Percentiles rank a stretch among this genome's conserved stretches.
phyloP scores from a whole-genome alignment of 306 rosid genomes.

The Inga oerstediana region DNA sequence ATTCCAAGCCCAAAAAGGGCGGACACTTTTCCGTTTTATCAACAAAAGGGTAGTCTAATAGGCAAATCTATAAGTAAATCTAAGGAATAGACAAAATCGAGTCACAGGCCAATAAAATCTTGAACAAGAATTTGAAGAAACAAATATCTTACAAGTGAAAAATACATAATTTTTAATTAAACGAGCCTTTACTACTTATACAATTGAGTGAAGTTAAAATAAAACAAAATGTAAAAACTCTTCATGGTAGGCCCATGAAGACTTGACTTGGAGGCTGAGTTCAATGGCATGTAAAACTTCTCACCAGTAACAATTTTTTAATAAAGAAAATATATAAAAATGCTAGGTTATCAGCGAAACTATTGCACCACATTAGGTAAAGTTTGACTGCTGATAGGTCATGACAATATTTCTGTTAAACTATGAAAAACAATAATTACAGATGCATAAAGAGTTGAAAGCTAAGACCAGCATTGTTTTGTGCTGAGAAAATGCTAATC shows the following conservation, averaged over 20 bases:
- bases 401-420: background rate
- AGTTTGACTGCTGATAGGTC: background rate
- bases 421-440: background rate
- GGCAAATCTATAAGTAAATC: constrained; percentile 11
- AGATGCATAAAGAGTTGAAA: background rate
- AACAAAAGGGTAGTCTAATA: background rate
- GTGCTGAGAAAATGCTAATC: background rate
- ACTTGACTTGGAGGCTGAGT: background rate
- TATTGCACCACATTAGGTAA: background rate
- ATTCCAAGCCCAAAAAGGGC: background rate
- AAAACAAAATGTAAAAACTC: background rate
- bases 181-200: background rate
- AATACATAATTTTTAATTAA: background rate
- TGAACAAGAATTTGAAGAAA: background rate
- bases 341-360: background rate
- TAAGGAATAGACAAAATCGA: background rate
- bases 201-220: background rate
- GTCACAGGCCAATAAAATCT: background rate
- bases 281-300: background rate
- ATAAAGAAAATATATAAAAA: too few relatives aligned
- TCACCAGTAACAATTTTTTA: background rate
- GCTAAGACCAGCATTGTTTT: background rate
- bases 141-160: background rate
- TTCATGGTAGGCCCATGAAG: background rate
- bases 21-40: too few relatives aligned